Evolutionary conservation across 768 basidiomycete species (phyloP).

Genomic region (Phlebiopsis flavidoalba): DNA sequence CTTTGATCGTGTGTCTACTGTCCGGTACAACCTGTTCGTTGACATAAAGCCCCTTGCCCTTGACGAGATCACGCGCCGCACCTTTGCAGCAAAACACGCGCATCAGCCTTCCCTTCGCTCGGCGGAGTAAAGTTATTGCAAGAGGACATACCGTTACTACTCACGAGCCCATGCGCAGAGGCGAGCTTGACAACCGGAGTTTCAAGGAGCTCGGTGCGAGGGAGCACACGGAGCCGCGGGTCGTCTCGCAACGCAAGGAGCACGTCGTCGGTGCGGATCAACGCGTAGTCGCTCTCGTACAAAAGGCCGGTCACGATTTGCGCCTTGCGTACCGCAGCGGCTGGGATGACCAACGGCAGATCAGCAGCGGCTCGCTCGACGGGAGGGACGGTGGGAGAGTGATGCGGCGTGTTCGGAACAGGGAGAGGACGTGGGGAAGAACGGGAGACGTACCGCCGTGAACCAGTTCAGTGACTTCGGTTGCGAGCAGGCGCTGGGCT

Average conservation of each 20-base stretch:
- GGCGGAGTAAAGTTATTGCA: not conserved
- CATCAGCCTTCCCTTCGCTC: not conserved
- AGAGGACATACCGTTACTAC: slow-evolving; percentile 55
- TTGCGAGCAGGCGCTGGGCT: slow-evolving; percentile 23
- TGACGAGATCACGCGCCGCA: slow-evolving; percentile 50
- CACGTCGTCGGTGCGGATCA: slow-evolving; percentile 50
- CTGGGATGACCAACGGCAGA: slow-evolving; percentile 6
- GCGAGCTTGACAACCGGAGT: slow-evolving; percentile 59
- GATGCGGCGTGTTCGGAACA: not conserved
- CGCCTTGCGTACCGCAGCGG: slow-evolving; percentile 19
- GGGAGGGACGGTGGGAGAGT: not conserved
- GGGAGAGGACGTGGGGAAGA: not conserved
- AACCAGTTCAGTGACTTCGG: slow-evolving; percentile 24
- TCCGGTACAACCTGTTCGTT: slow-evolving; percentile 62
- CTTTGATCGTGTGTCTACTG: slow-evolving; percentile 34
- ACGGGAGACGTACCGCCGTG: slow-evolving; percentile 21
- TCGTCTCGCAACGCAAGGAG: slow-evolving; percentile 59
- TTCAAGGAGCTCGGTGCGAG: slow-evolving; percentile 45
- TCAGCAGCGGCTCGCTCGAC: not conserved
- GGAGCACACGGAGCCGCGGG: slow-evolving; percentile 53
- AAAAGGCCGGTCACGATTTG: slow-evolving; percentile 19
- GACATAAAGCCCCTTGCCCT: slow-evolving; percentile 64
- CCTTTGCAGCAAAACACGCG: slow-evolving; percentile 37
- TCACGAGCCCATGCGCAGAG: slow-evolving; percentile 47
- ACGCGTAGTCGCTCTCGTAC: slow-evolving; percentile 20